Evolutionary conservation across 164 flowering plant species (phyloP).

Genomic region (Vitis rupestris): DNA sequence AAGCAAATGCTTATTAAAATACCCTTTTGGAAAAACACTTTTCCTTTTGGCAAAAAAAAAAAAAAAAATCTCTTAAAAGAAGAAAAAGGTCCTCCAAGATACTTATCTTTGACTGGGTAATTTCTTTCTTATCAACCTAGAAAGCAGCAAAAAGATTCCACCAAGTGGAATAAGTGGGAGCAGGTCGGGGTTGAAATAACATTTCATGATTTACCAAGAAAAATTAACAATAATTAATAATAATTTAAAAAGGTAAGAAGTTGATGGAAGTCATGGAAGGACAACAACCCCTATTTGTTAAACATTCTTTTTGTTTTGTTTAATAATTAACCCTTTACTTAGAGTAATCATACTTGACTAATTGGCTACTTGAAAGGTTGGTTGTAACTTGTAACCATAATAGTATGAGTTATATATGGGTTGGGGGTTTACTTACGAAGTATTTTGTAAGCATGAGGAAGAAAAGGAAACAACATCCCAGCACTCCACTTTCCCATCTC

Average conservation of each 20-base stretch:
- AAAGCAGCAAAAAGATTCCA: not conserved
- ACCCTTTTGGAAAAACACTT: too few relatives aligned
- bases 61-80: not conserved
- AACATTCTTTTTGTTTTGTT: too few relatives aligned
- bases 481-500: slow-evolving; percentile 93
- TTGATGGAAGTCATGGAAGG: too few relatives aligned
- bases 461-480: slow-evolving; percentile 84
- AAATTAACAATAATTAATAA: not conserved
- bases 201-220: not conserved
- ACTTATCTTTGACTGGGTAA: too few relatives aligned
- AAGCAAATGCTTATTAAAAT: too few relatives aligned
- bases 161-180: slow-evolving; percentile 3
- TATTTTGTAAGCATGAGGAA: slow-evolving; percentile 67
- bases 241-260: too few relatives aligned
- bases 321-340: too few relatives aligned
- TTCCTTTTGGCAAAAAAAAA: not conserved
- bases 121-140: too few relatives aligned
- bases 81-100: too few relatives aligned
- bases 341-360: too few relatives aligned
- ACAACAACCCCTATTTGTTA: too few relatives aligned
- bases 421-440: slow-evolving; percentile 54
- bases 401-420: not conserved
- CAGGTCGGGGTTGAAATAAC: slow-evolving; percentile 7
- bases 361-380: too few relatives aligned
- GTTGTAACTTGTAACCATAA: not conserved